A percentile compares a stretch with the other conserved stretches of the same genome.
Evolutionary conservation across 768 basidiomycete species (phyloP).

Genomic region (Tulasnella sp.): DNA sequence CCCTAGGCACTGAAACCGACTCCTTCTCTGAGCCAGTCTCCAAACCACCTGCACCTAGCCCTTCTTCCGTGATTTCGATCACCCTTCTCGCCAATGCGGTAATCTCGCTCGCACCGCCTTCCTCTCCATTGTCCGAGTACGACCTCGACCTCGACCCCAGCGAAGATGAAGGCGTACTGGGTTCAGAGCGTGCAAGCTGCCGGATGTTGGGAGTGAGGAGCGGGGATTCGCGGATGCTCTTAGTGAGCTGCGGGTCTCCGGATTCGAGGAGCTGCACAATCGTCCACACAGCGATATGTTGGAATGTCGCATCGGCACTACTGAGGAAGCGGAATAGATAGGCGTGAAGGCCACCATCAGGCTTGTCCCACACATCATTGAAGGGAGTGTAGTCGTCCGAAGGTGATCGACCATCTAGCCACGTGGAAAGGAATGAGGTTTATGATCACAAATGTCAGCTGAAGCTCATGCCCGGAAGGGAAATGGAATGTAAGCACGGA

Average conservation of each 20-base stretch:
- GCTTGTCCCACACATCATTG: slow-evolving; percentile 96
- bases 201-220: slow-evolving; percentile 80
- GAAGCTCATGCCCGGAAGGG: background rate
- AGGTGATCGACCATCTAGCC: slow-evolving; percentile 59
- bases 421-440: background rate
- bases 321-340: slow-evolving; percentile 91
- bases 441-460: background rate
- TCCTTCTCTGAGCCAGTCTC: slow-evolving; percentile 27
- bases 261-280: slow-evolving; percentile 96
- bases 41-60: slow-evolving; percentile 44
- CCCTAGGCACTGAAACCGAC: slow-evolving; percentile 23
- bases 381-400: slow-evolving; percentile 92
- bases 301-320: slow-evolving; percentile 92
- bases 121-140: slow-evolving; percentile 63
- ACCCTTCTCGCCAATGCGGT: slow-evolving; percentile 75
- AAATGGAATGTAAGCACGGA: slow-evolving; percentile 27
- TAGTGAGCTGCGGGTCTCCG: slow-evolving; percentile 83
- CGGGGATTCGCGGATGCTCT: slow-evolving; percentile 77
- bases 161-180: slow-evolving; percentile 56
- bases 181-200: slow-evolving; percentile 59
- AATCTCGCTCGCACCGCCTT: slow-evolving; percentile 81
- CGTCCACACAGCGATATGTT: slow-evolving; percentile 99
- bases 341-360: slow-evolving; percentile 91
- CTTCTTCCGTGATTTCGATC: slow-evolving; percentile 75
- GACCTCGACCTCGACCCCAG: slow-evolving; percentile 59